Evolutionary conservation across 2,329 filamentous ascomycete species (phyloP).

Genomic region (Hypoxylon sp.): DNA sequence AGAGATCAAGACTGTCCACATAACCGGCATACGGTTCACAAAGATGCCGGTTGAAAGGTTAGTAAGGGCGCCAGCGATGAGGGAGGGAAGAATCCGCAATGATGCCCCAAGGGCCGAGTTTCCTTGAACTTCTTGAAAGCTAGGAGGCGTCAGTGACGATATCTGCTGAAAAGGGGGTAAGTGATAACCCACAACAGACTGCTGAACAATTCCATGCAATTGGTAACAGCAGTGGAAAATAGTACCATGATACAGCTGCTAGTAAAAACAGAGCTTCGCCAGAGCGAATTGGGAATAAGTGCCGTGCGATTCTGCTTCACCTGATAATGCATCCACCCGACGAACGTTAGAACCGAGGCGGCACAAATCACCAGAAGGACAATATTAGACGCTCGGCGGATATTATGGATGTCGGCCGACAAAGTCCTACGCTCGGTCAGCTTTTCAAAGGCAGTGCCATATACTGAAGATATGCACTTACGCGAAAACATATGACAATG

Average conservation of each 20-base stretch:
- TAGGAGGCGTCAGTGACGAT: not conserved
- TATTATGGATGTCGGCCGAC: not conserved
- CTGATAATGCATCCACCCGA: conserved; percentile 10
- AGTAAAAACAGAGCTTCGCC: not conserved
- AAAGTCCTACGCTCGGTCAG: not conserved
- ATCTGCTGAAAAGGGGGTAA: not conserved
- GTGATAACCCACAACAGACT: not conserved
- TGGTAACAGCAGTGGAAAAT: not conserved
- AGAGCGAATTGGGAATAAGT: conserved; percentile 7
- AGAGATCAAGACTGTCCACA: not conserved
- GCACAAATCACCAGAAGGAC: not conserved
- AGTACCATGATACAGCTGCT: not conserved
- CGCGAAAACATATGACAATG: conserved; percentile 16
- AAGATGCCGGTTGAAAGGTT: not conserved
- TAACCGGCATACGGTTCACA: not conserved
- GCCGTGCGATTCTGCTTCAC: conserved; percentile 4
- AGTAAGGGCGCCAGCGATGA: not conserved
- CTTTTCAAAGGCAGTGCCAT: not conserved
- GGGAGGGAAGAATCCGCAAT: not conserved
- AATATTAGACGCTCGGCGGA: not conserved
- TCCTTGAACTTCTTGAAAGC: not conserved
- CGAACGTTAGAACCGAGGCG: not conserved
- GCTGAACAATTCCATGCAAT: not conserved
- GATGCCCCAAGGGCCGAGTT: not conserved
- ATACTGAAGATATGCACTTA: not conserved